Evolutionary conservation across 2,329 filamentous ascomycete species (phyloP), one percentile per base, ranked within the genome.

Genomic region (Calonectria leucothoes): DNA sequence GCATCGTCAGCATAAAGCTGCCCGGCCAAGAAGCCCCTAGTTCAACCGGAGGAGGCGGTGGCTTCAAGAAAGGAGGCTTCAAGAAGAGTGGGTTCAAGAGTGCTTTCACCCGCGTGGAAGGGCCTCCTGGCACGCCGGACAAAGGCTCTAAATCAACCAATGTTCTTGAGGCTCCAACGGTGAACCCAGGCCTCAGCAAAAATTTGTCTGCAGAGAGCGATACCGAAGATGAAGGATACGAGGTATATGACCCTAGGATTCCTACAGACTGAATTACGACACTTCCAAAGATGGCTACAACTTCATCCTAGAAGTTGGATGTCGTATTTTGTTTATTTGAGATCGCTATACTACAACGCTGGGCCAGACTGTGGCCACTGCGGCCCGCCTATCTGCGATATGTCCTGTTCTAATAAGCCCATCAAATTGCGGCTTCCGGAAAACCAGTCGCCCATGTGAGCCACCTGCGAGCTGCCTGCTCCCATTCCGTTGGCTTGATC

Each of bases 21-120:
- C 87, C 80, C 6, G 87, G 74, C 1, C 81, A 84, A 52, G 83
- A 83, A 37, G 69, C 74, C 25, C 48, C 68, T 0, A 52, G 52
- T 23, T 82, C 83, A 2, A 84, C 84, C 23, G 77, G 82, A 4
- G 77, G 82, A 3, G 79, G 82, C 48, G 85, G 86, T 0, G 89
- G 91, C 0, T 92, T 93, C 78, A 94, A 92, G 80, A 93, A 92
- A 80, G 90, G 90, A 1, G 92, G 92, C 0, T 95, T 95, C 81
- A 95, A 96, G 85, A 97, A 96, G 81, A 93, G 93, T 1, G 94
- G 94, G 0, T 96, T 96, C 83, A 96, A 95, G 85, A 93, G 92
- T 79, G 93, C 94, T 1, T 94, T 95, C 85, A 89, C 89, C 6
- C 85, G 90, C 1, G 88, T 88, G 2, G 88, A 88, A 83, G 70